Conservation (phyloP, 805 yeast species). For the Teunomyces gatunensis region DNA sequence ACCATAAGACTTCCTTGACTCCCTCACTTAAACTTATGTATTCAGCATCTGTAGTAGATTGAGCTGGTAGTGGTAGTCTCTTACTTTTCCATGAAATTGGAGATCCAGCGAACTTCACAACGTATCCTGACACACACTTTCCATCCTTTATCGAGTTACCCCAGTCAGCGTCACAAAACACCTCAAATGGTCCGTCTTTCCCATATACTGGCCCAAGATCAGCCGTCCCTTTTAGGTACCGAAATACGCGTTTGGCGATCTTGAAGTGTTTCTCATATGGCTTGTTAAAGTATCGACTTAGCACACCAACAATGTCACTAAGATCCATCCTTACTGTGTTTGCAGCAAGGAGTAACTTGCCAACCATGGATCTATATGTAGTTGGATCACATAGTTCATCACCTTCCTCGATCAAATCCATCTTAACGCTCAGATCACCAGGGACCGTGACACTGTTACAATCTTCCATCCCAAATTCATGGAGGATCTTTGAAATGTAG, state of each 20-base stretch:
- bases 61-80: conserved; percentile 12
- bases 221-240: conserved; percentile 13
- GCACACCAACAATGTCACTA: background rate
- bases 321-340: background rate
- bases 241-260: background rate
- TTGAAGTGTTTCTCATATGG: background rate
- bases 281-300: background rate
- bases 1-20: conserved; percentile 10
- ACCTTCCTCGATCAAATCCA: background rate
- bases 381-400: background rate
- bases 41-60: conserved; percentile 15
- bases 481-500: background rate
- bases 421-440: background rate
- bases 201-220: background rate
- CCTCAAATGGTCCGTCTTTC: background rate
- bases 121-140: conserved; percentile 5
- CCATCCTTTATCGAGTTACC: background rate
- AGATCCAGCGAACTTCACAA: conserved; percentile 6
- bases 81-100: conserved; percentile 15
- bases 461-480: background rate
- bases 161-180: conserved; percentile 14
- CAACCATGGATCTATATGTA: background rate
- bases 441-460: background rate
- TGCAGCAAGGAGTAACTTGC: background rate
- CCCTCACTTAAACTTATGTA: conserved; percentile 10